These are phyloP conservation scores for Tetrapisispora fleetii DNA, from an alignment of 805 yeast genomes.

Conservation along the genomic window DNA sequence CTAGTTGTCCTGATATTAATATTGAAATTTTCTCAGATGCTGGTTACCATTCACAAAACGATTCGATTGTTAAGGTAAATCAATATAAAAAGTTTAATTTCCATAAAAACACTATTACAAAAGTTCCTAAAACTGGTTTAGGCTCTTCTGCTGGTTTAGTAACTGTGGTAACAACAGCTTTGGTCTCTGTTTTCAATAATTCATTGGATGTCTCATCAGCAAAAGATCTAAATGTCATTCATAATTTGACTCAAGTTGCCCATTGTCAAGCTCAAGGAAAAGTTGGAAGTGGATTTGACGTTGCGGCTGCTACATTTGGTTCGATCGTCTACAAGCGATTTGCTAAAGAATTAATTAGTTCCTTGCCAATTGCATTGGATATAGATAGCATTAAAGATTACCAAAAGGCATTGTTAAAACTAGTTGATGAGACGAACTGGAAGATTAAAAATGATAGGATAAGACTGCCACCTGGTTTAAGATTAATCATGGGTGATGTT, in stretches of 20 bases:
- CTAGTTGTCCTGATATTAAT: constrained; percentile 25
- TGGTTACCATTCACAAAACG: constrained; percentile 74
- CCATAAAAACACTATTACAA: constrained; percentile 49
- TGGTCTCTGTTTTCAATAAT: constrained; percentile 40
- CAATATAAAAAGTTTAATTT: constrained; percentile 41
- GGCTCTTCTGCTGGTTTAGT: constrained; percentile 96
- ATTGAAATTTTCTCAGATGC: constrained; percentile 75
- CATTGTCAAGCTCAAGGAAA: constrained; percentile 93
- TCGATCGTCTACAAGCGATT: constrained; percentile 77
- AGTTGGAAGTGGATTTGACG: constrained; percentile 95
- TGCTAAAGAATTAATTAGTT: constrained; percentile 41
- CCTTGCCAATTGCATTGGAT: constrained; percentile 20
- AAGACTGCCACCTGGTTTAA: constrained; percentile 56
- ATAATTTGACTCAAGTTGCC: constrained; percentile 78
- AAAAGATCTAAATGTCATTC: constrained; percentile 37
- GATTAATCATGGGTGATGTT: constrained; percentile 86
- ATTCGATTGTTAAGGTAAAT: constrained; percentile 31
- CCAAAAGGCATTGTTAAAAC: constrained; percentile 23
- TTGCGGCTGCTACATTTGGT: constrained; percentile 91
- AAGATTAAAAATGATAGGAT: constrained; percentile 44
- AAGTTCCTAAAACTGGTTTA: constrained; percentile 87
- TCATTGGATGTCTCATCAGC: constrained; percentile 25
- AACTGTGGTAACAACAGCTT: constrained; percentile 63
- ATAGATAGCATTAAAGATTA: constrained; percentile 15
- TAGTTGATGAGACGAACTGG: constrained; percentile 49